Conservation (phyloP, 2,329 filamentous ascomycete species). For the Aspergillus japonicus region DNA sequence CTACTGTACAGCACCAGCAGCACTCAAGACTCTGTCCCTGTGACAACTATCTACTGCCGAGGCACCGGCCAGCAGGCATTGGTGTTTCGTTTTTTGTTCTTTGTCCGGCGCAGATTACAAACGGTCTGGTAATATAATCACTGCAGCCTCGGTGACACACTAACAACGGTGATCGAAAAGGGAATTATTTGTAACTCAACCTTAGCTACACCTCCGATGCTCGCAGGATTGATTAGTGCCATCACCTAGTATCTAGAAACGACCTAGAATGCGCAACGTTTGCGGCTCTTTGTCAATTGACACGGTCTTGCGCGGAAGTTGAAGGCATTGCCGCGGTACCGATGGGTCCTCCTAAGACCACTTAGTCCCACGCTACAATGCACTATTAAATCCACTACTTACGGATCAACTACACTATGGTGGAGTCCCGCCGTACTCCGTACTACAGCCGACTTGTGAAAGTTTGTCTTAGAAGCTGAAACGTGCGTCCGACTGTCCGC, state of each 20-base stretch:
- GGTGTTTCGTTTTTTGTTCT: not conserved
- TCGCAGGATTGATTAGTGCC: constrained; percentile 1
- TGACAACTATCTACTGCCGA: not conserved
- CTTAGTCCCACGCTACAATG: not conserved
- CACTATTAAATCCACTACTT: not conserved
- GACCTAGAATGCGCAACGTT: constrained; percentile 1
- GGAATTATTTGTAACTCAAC: not conserved
- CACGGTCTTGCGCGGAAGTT: not conserved
- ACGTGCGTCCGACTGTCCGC: not conserved
- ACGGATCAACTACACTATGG: not conserved
- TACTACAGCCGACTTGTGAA: not conserved
- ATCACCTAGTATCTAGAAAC: not conserved
- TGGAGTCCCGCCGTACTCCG: not conserved
- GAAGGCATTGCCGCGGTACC: constrained; percentile 1
- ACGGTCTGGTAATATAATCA: no score
- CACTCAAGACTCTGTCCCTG: not conserved
- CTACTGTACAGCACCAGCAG: not conserved
- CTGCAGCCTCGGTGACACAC: no score
- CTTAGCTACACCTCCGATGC: not conserved
- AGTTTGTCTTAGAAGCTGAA: not conserved
- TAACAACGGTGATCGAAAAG: not conserved
- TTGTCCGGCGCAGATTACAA: not conserved
- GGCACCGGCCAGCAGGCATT: not conserved
- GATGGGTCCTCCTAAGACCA: not conserved
- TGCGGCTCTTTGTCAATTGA: not conserved